These are phyloP conservation scores for Backusella tuberculispora DNA, from an alignment of 192 early-diverging fungal species.

Conservation along the genomic window DNA sequence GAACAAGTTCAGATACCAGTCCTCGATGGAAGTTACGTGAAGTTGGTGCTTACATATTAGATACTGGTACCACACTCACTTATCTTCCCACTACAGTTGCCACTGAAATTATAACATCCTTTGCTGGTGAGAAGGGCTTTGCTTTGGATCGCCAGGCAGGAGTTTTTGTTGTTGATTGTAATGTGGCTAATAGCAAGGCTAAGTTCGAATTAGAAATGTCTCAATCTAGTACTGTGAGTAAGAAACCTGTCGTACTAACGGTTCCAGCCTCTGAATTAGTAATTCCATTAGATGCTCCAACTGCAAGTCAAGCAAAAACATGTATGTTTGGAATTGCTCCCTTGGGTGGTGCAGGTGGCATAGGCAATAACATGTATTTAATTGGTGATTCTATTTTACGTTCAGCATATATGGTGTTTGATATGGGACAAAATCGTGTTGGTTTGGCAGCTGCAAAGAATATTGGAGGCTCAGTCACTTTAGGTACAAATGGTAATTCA, in stretches of 20 bases:
- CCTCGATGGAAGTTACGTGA: conserved; percentile 18
- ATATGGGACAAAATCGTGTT: conserved; percentile 41
- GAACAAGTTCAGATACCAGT: not conserved
- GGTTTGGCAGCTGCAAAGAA: conserved; percentile 33
- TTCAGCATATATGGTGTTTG: conserved; percentile 42
- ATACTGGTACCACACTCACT: conserved; percentile 42
- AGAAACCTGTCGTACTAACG: conserved; percentile 26
- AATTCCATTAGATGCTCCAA: conserved; percentile 34
- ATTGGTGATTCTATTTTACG: conserved; percentile 42
- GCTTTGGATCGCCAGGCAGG: conserved; percentile 31
- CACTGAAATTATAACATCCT: conserved; percentile 22
- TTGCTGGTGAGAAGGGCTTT: conserved; percentile 24
- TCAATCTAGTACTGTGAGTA: not conserved
- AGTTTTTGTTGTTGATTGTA: conserved; percentile 32
- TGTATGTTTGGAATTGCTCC: conserved; percentile 44
- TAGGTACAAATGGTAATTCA: conserved; percentile 2
- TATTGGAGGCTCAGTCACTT: conserved; percentile 21
- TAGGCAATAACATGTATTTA: conserved; percentile 35
- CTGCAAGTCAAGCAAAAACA: not conserved
- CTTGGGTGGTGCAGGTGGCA: not conserved
- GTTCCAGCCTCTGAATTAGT: conserved; percentile 34
- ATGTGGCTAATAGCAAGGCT: conserved; percentile 20
- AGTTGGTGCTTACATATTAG: conserved; percentile 37
- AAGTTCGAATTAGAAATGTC: conserved; percentile 30
- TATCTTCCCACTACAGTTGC: conserved; percentile 34